These are phyloP conservation scores for Nitzschia putrida DNA, from an alignment of 108 stramenopile species.

Conservation along the genomic window DNA sequence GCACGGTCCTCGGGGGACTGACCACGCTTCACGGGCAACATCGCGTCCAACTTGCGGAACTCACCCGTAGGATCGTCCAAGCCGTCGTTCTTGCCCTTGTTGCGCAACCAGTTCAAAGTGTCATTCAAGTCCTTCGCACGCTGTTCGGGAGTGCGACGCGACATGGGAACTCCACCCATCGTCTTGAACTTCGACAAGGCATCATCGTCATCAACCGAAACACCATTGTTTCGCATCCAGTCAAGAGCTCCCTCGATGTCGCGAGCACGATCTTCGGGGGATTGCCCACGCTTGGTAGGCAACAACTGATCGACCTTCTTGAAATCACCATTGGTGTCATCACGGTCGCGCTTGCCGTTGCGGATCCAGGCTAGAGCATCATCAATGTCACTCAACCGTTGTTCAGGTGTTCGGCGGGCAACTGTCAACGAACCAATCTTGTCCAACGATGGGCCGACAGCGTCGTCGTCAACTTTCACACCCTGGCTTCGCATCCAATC, in stretches of 20 bases:
- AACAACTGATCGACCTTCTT: constrained; percentile 15
- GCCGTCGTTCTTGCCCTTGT: constrained; percentile 5
- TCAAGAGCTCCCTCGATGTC: constrained; percentile 6
- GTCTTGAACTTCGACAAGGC: neutral
- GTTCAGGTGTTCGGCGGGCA: constrained; percentile 5
- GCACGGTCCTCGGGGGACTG: constrained; percentile 28
- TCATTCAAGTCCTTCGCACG: constrained; percentile 21
- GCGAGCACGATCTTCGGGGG: constrained; percentile 10
- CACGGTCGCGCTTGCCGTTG: neutral
- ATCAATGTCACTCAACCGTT: constrained; percentile 16
- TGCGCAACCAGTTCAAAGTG: constrained; percentile 32
- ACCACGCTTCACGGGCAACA: constrained; percentile 14
- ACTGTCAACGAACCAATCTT: constrained; percentile 14
- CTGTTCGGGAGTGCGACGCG: constrained; percentile 18
- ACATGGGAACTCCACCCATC: neutral
- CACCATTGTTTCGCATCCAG: constrained; percentile 16
- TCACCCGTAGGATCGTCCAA: constrained; percentile 17
- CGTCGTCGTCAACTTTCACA: constrained; percentile 17
- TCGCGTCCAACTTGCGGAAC: constrained; percentile 24
- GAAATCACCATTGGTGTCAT: constrained; percentile 1
- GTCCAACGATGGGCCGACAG: constrained; percentile 9
- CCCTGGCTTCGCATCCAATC: constrained; percentile 36
- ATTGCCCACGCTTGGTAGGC: neutral
- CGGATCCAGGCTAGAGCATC: constrained; percentile 12
- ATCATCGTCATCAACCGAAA: neutral